Evolutionary conservation across 306 rosid genomes (phyloP), one percentile per base, ranked within the genome.

Genomic region (Glycine latifolia): DNA sequence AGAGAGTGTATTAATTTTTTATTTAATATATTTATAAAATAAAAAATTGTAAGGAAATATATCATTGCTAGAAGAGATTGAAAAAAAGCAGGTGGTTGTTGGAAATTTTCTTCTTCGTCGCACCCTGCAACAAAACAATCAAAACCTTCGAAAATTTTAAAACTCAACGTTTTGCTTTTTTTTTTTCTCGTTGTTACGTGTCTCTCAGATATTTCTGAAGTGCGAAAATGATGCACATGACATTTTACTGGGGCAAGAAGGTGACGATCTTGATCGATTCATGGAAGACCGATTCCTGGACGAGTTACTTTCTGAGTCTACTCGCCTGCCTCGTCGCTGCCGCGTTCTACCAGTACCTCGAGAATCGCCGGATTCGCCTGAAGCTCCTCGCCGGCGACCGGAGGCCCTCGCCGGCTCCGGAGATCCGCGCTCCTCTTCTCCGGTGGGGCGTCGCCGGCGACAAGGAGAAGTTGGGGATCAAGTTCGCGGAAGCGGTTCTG

Each of bases 181-280:
- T 0, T 35, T 37, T 3, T 65, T 55, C 2, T 15, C 2, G 11
- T 7, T 14, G 48, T 55, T 65, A 1, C 31, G 6, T 0, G 16
- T 13, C 9, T 12, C 2, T n/a, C 5, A 3, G 37, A 41, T 26
- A 26, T 26, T 26, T 26, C 31, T 26, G 2, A 26, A 2, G 43
- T 7, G 31, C 33, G 73, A 94, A 89, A 81, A 95, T 95, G 98
- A 92, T 95, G 98, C 97, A 95, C 85, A 92, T 95, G 87, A 86
- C 87, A 20, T 77, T 83, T 13, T 83, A 86, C 31, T 83, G 89
- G 89, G 65, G 87, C 2, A 70, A 75, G 52, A 31, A 65, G 16
- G 87, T 79, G 6, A 83, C 85, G 11, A 79, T 86, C 8, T 62
- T 86, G 3, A 39, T 83, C 35, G 85, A 86, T 44, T 86, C 85